Percentiles rank a stretch among this genome's conserved stretches.
phyloP scores from a whole-genome alignment of 768 basidiomycete genomes.

The Auricularia sp. region DNA sequence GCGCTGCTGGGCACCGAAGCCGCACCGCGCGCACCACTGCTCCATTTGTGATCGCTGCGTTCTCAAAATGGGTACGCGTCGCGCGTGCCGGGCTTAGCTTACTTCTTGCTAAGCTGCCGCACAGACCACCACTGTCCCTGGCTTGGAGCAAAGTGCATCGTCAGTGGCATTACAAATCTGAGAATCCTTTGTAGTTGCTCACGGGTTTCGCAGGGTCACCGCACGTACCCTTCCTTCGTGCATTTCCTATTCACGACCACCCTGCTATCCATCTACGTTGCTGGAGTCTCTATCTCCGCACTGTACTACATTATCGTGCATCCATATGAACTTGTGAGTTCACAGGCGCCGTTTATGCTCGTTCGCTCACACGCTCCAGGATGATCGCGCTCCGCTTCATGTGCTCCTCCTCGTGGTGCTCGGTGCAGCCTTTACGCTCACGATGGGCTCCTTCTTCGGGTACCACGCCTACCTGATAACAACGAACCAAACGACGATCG shows the following conservation, averaged over 20 bases:
- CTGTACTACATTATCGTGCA: constrained; percentile 59
- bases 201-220: constrained; percentile 46
- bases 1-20: constrained; percentile 70
- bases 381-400: constrained; percentile 58
- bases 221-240: constrained; percentile 76
- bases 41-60: constrained; percentile 66
- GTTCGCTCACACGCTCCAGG: constrained; percentile 26
- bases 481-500: constrained; percentile 80
- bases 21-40: constrained; percentile 75
- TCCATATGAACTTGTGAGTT: constrained; percentile 49
- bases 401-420: constrained; percentile 53
- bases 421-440: constrained; percentile 48
- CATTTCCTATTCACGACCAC: constrained; percentile 63
- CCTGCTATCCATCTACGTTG: constrained; percentile 51
- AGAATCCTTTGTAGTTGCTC: background rate
- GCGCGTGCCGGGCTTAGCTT: background rate
- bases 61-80: constrained; percentile 61
- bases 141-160: constrained; percentile 69
- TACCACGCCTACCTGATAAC: constrained; percentile 71
- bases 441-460: constrained; percentile 63
- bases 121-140: constrained; percentile 83
- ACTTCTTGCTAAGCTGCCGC: background rate
- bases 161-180: constrained; percentile 16
- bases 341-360: background rate
- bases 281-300: constrained; percentile 39